Evolutionary conservation across 768 basidiomycete genomes (phyloP).

Genomic region (Paxillus ammoniavirescens): DNA sequence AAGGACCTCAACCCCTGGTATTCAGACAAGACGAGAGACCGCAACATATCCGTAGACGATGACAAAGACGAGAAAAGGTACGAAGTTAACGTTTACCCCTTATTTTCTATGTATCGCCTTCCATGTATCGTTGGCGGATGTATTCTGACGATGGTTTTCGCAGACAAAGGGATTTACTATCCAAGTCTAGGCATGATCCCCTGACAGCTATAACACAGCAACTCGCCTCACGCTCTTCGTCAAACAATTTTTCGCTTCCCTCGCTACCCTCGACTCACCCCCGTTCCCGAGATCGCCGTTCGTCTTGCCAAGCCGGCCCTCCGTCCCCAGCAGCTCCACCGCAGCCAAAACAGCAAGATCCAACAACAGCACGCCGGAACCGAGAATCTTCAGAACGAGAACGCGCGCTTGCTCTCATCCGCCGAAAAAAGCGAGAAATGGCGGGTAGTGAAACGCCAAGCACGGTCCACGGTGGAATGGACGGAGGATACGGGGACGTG

Average conservation of each 20-base stretch:
- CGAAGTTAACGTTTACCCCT: background rate
- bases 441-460: conserved; percentile 69
- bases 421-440: conserved; percentile 62
- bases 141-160: background rate
- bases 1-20: conserved; percentile 88
- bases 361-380: conserved; percentile 53
- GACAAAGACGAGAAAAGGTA: conserved; percentile 37
- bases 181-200: conserved; percentile 67
- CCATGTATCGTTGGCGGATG: too few relatives aligned
- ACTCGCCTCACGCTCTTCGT: conserved; percentile 44
- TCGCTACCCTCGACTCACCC: conserved; percentile 14
- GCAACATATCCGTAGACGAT: conserved; percentile 28
- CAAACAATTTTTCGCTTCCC: conserved; percentile 17
- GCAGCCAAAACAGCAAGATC: conserved; percentile 36
- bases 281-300: conserved; percentile 18
- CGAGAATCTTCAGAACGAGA: conserved; percentile 76
- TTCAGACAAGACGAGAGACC: conserved; percentile 30
- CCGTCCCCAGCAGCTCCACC: background rate
- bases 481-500: conserved; percentile 61
- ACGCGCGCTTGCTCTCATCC: conserved; percentile 70
- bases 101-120: too few relatives aligned
- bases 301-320: conserved; percentile 7
- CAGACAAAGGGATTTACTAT: conserved; percentile 62
- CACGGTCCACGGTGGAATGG: conserved; percentile 51
- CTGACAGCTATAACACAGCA: conserved; percentile 71